A percentile compares a stretch with the other conserved stretches of the same genome.
phyloP scores from a whole-genome alignment of 176 grass and related monocot species.

The Oryza nivara region DNA sequence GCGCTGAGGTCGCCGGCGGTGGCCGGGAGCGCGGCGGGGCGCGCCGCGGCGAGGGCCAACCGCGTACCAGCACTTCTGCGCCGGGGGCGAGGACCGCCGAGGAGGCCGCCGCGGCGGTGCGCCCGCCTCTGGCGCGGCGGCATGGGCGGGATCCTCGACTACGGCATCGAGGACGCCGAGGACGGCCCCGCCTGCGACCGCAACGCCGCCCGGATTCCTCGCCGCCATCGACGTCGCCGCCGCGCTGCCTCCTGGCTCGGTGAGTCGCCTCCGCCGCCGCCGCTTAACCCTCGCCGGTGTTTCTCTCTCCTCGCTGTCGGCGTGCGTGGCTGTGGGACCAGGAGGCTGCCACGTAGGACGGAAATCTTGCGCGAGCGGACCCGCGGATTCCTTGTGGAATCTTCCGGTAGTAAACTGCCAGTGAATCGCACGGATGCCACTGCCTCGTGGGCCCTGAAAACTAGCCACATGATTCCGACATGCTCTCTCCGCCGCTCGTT shows the following conservation, averaged over 20 bases:
- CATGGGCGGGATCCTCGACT: constrained; percentile 82
- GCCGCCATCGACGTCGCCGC: constrained; percentile 67
- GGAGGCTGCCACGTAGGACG: constrained; percentile 36
- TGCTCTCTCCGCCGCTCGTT: constrained; percentile 42
- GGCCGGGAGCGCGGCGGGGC: constrained; percentile 42
- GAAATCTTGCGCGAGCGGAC: constrained; percentile 43
- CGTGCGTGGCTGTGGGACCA: constrained; percentile 20
- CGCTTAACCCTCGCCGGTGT: neutral
- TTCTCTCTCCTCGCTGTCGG: no score
- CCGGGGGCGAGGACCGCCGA: constrained; percentile 71
- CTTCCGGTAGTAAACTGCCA: constrained; percentile 37
- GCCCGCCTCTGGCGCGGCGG: constrained; percentile 55
- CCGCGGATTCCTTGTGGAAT: constrained; percentile 65
- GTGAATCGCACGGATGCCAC: constrained; percentile 50
- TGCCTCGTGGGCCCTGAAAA: constrained; percentile 43
- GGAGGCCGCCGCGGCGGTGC: constrained; percentile 57
- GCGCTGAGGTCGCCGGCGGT: constrained; percentile 54
- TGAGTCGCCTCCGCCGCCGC: constrained; percentile 41
- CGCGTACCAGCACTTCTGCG: constrained; percentile 72
- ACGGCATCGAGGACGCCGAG: constrained; percentile 87
- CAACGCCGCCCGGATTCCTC: constrained; percentile 65
- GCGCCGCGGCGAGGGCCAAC: constrained; percentile 61
- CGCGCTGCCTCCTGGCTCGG: constrained; percentile 58
- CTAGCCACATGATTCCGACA: constrained; percentile 1
- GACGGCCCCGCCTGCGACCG: constrained; percentile 65